Conservation (phyloP, 345 rosid species). For the Abelmoschus esculentus region DNA sequence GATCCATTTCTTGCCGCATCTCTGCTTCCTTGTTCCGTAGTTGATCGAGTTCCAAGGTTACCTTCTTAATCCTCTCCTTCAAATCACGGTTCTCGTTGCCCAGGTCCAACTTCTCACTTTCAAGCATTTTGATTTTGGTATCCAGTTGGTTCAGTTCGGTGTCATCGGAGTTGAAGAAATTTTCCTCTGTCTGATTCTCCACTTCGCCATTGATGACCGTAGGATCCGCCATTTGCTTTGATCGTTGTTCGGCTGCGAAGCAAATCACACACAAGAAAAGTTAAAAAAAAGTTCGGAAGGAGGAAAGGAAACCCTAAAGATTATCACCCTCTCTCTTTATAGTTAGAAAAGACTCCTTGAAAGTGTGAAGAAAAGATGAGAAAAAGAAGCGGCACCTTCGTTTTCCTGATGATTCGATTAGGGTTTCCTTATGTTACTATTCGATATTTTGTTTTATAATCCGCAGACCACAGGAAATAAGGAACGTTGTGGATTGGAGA, state of each 20-base stretch:
- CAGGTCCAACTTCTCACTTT: conserved; percentile 40
- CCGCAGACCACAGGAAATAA: no score
- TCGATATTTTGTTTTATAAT: no score
- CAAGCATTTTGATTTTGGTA: conserved; percentile 33
- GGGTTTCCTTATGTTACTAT: background rate
- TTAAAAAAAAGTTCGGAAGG: no score
- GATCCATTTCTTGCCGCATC: conserved; percentile 41
- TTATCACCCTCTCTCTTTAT: background rate
- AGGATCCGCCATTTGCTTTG: conserved; percentile 38
- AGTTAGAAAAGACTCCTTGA: background rate
- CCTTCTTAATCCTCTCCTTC: conserved; percentile 28
- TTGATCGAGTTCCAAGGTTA: conserved; percentile 32
- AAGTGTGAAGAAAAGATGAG: background rate
- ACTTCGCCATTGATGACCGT: conserved; percentile 32
- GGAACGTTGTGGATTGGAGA: no score
- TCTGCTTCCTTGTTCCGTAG: conserved; percentile 30
- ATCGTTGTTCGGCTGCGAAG: conserved; percentile 1
- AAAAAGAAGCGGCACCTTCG: background rate
- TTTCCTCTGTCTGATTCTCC: conserved; percentile 26
- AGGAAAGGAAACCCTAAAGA: background rate
- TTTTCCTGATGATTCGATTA: background rate
- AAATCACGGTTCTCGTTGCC: conserved; percentile 27
- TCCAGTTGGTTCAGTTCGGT: conserved; percentile 22
- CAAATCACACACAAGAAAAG: background rate
- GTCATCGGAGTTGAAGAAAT: conserved; percentile 27